A percentile compares a stretch with the other conserved stretches of the same genome.
These are phyloP conservation scores for Picochlorum sp. DNA, from an alignment of 139 green algal genomes.

Conservation along the genomic window DNA sequence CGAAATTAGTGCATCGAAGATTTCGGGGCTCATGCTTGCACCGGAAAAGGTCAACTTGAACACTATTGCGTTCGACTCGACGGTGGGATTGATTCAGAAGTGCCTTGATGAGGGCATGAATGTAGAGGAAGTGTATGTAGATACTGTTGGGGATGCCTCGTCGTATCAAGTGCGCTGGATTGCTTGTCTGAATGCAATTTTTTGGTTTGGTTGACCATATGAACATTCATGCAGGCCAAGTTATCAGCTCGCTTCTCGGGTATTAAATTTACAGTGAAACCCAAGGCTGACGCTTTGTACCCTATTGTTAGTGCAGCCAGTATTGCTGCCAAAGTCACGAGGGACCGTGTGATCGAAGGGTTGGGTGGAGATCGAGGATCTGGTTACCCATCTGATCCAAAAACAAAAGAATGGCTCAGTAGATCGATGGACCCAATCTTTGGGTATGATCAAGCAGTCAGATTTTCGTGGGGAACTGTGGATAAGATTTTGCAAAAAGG, in stretches of 20 bases:
- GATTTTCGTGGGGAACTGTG: slow-evolving; percentile 44
- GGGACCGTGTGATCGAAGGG: slow-evolving; percentile 17
- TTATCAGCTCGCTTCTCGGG: slow-evolving; percentile 49
- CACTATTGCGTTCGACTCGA: slow-evolving; percentile 54
- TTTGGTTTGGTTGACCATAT: neutral
- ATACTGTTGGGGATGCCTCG: slow-evolving; percentile 85
- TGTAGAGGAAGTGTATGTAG: slow-evolving; percentile 77
- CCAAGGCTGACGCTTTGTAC: slow-evolving; percentile 84
- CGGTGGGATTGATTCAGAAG: slow-evolving; percentile 50
- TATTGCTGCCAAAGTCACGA: slow-evolving; percentile 84
- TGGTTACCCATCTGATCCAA: slow-evolving; percentile 68
- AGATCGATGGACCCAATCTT: slow-evolving; percentile 62
- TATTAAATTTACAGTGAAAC: slow-evolving; percentile 54
- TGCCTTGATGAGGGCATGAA: slow-evolving; percentile 52
- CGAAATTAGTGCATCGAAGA: slow-evolving; percentile 50
- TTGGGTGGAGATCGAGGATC: slow-evolving; percentile 26
- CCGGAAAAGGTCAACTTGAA: slow-evolving; percentile 54
- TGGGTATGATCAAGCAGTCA: slow-evolving; percentile 55
- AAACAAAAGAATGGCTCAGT: slow-evolving; percentile 73
- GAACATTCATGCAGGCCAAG: slow-evolving; percentile 11
- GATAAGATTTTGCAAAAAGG: slow-evolving; percentile 34
- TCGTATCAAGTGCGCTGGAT: slow-evolving; percentile 6
- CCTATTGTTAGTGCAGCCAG: slow-evolving; percentile 84
- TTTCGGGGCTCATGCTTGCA: slow-evolving; percentile 51
- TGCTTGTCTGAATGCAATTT: neutral